Evolutionary conservation across 768 basidiomycete genomes (phyloP).

Genomic region (Xerocomus spinulosus): DNA sequence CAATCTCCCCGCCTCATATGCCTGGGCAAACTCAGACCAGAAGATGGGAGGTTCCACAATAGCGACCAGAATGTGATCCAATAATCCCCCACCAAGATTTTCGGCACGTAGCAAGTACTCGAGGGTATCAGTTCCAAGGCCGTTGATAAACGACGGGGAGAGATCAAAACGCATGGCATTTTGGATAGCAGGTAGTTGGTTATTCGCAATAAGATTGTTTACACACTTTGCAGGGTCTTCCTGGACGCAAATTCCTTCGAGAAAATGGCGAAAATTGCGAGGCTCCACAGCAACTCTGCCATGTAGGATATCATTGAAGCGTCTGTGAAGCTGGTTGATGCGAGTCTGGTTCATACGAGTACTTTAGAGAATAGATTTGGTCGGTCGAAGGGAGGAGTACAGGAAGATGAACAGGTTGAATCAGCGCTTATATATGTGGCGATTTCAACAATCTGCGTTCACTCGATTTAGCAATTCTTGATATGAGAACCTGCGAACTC

Average conservation of each 20-base stretch:
- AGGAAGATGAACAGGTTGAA: neutral
- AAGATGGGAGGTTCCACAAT: slow-evolving; percentile 53
- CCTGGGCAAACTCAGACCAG: slow-evolving; percentile 37
- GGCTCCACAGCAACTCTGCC: slow-evolving; percentile 28
- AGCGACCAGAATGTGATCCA: slow-evolving; percentile 38
- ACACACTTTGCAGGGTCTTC: slow-evolving; percentile 38
- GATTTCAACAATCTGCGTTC: neutral
- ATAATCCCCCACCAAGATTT: slow-evolving; percentile 40
- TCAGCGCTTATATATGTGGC: neutral
- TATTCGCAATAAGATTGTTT: slow-evolving; percentile 33
- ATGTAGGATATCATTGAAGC: slow-evolving; percentile 32
- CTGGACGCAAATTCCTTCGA: slow-evolving; percentile 44
- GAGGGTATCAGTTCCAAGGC: slow-evolving; percentile 34
- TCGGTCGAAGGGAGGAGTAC: neutral
- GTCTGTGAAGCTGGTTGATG: slow-evolving; percentile 29
- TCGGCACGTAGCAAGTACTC: slow-evolving; percentile 37
- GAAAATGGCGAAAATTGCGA: slow-evolving; percentile 32
- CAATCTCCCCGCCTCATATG: slow-evolving; percentile 32
- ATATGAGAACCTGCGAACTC: neutral
- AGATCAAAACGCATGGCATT: slow-evolving; percentile 40
- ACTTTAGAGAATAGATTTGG: neutral
- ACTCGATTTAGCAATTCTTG: slow-evolving; percentile 6
- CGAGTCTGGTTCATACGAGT: slow-evolving; percentile 15
- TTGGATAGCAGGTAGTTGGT: slow-evolving; percentile 40
- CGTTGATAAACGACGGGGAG: slow-evolving; percentile 41